A percentile compares a stretch with the other conserved stretches of the same genome.
Conservation (phyloP, 768 basidiomycete genomes). For the Nidularia sp. region DNA sequence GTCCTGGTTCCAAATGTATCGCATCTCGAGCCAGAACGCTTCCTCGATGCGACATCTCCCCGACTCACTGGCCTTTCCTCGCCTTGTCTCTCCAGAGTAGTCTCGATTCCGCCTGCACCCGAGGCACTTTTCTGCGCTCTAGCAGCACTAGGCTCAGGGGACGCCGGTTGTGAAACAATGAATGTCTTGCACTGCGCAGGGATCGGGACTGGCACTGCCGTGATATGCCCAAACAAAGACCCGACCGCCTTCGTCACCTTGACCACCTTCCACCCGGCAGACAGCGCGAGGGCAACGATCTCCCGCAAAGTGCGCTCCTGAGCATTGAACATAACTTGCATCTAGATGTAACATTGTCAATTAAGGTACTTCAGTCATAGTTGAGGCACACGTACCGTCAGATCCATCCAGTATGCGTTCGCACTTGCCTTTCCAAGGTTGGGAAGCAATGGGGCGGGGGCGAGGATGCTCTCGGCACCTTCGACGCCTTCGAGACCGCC, state of each 20-base stretch:
- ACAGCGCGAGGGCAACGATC: conserved; percentile 44
- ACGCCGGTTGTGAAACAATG: not conserved
- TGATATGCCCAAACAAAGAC: conserved; percentile 67
- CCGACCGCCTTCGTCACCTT: conserved; percentile 56
- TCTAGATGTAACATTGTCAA: conserved; percentile 31
- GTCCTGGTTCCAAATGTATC: conserved; percentile 58
- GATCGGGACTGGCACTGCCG: conserved; percentile 58
- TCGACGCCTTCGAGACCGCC: conserved; percentile 35
- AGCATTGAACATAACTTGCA: conserved; percentile 65
- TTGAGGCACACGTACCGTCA: conserved; percentile 40
- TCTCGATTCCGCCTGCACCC: conserved; percentile 1
- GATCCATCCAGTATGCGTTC: conserved; percentile 68
- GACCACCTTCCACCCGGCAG: conserved; percentile 59
- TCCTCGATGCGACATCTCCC: conserved; percentile 29
- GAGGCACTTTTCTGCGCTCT: not conserved
- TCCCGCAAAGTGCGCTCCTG: conserved; percentile 71
- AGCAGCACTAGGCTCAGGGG: not conserved
- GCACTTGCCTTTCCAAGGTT: conserved; percentile 73
- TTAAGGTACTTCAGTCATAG: not conserved
- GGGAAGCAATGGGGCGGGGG: conserved; percentile 59
- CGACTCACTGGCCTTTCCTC: conserved; percentile 4
- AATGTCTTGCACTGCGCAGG: conserved; percentile 24
- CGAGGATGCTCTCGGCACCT: conserved; percentile 50
- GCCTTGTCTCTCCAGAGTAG: no score
- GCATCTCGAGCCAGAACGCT: conserved; percentile 47